These are phyloP conservation scores for Mortierella sp. DNA, from an alignment of 371 early-diverging fungal genomes.

Conservation along the genomic window DNA sequence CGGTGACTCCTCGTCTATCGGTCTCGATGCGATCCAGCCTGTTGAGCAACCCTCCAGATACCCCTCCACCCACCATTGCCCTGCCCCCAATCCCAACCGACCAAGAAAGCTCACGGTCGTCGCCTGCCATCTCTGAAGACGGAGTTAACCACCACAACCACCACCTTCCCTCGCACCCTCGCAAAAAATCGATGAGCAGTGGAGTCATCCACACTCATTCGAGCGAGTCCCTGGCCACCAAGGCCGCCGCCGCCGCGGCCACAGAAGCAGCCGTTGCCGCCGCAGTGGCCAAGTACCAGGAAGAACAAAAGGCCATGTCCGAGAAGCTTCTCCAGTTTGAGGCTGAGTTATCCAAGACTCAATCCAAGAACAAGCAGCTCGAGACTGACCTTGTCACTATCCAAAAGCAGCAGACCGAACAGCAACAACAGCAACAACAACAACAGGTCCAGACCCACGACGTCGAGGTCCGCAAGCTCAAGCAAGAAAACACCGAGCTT, in stretches of 20 bases:
- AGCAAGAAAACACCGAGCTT: slow-evolving; percentile 44
- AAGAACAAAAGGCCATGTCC: slow-evolving; percentile 30
- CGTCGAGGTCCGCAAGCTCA: slow-evolving; percentile 32
- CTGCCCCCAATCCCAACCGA: slow-evolving; percentile 47
- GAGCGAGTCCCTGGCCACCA: slow-evolving; percentile 25
- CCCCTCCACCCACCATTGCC: slow-evolving; percentile 50
- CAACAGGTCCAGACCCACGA: slow-evolving; percentile 15
- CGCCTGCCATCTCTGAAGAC: slow-evolving; percentile 12
- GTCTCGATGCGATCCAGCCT: slow-evolving; percentile 36
- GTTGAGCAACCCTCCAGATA: slow-evolving; percentile 42
- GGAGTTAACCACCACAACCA: neutral
- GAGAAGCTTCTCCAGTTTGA: slow-evolving; percentile 27
- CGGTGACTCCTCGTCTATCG: slow-evolving; percentile 19
- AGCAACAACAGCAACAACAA: neutral
- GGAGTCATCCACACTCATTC: slow-evolving; percentile 22
- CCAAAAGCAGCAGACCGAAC: slow-evolving; percentile 8
- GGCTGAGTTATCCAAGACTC: slow-evolving; percentile 22
- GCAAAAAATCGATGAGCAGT: slow-evolving; percentile 29
- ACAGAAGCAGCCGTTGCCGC: slow-evolving; percentile 49
- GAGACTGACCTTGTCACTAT: slow-evolving; percentile 27
- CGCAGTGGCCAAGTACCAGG: slow-evolving; percentile 33
- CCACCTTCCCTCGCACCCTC: neutral
- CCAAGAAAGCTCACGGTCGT: slow-evolving; percentile 14
- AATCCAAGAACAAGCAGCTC: slow-evolving; percentile 38
- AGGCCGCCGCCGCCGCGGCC: slow-evolving; percentile 34